Evolutionary conservation across 129 eudicot genomes (phyloP), one percentile per base, ranked within the genome.

Genomic region (Logfia minima): DNA sequence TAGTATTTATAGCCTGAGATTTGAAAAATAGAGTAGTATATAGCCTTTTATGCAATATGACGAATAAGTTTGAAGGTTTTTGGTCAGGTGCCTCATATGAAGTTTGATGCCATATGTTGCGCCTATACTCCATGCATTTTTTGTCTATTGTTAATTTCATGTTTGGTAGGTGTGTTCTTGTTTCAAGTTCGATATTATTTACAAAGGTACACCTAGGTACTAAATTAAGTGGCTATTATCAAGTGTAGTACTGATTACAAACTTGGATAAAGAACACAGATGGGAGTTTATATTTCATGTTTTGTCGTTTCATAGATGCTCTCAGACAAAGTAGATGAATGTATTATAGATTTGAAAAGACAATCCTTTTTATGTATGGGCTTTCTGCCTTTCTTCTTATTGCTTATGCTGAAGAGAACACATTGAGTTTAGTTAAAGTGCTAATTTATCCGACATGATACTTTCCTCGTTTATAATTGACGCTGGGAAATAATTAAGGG

Each of bases 151-250:
- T 22, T 26, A 68, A 5, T 68, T 55, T 56, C 9, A 21, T 75
- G 41, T 17, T 21, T 51, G 32, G 10, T 53, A 18, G 41, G 24
- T 22, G 45, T 26, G 14, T 59, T 35, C 37, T 72, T 34, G 67
- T 8, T 8, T 19, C 4, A 14, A 4, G 17, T 48, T 48, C 1
- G 8, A 9, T 60, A 56, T 60, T 37, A 24, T 26, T 3, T 59
- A 74, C 66, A 74, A 70, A 34, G 37, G 56, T 74, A 59, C 21
- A 59, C 22, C 13, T 59, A 77, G 58, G 29, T 77, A 45, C 68
- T 67, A 55, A 35, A 14, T 53, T 77, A 67, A 64, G 74, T 35
- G 74, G 17, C 66, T 34, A 32, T 53, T 53, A 77, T 34, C 53
- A 67, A 39, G 68, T 77, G 29, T 77, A 55, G 6, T 55, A 34